Percentiles rank a stretch among this genome's conserved stretches.
Conservation (phyloP, 2,329 filamentous ascomycete genomes). For the Metarhizium anisopliae region DNA sequence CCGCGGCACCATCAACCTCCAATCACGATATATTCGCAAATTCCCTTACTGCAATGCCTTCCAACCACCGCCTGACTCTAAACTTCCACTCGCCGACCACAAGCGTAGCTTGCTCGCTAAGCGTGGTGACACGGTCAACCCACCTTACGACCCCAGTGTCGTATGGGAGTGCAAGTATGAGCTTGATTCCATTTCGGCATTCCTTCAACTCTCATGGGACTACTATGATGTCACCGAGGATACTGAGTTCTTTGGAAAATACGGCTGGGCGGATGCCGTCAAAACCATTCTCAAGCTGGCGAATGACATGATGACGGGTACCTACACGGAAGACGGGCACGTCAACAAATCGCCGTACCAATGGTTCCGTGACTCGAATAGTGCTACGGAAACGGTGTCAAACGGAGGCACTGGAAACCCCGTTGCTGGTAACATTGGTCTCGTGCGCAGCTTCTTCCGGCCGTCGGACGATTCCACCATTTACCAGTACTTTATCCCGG, state of each 20-base stretch:
- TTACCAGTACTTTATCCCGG: slow-evolving; percentile 79
- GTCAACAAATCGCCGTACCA: slow-evolving; percentile 58
- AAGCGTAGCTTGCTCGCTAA: slow-evolving; percentile 12
- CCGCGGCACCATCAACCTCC: slow-evolving; percentile 68
- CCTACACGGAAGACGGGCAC: slow-evolving; percentile 54
- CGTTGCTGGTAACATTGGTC: slow-evolving; percentile 66
- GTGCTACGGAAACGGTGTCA: slow-evolving; percentile 71
- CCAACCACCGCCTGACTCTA: slow-evolving; percentile 71
- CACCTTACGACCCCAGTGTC: slow-evolving; percentile 55
- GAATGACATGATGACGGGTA: slow-evolving; percentile 61
- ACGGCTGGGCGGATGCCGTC: slow-evolving; percentile 65
- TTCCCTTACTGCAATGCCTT: slow-evolving; percentile 91
- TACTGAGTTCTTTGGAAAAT: slow-evolving; percentile 61
- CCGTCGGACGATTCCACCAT: slow-evolving; percentile 84
- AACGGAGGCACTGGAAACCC: slow-evolving; percentile 75
- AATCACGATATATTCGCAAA: slow-evolving; percentile 59
- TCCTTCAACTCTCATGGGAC: slow-evolving; percentile 71
- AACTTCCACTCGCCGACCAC: slow-evolving; percentile 9
- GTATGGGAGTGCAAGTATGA: slow-evolving; percentile 98
- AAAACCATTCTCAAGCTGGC: slow-evolving; percentile 61
- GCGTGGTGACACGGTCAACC: slow-evolving; percentile 47
- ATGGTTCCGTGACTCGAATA: slow-evolving; percentile 64
- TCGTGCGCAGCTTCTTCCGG: slow-evolving; percentile 80
- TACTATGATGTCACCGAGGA: slow-evolving; percentile 71
- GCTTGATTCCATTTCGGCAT: slow-evolving; percentile 81